Evolutionary conservation across 805 yeast species (phyloP).

Genomic region (Lipomyces yamadae): DNA sequence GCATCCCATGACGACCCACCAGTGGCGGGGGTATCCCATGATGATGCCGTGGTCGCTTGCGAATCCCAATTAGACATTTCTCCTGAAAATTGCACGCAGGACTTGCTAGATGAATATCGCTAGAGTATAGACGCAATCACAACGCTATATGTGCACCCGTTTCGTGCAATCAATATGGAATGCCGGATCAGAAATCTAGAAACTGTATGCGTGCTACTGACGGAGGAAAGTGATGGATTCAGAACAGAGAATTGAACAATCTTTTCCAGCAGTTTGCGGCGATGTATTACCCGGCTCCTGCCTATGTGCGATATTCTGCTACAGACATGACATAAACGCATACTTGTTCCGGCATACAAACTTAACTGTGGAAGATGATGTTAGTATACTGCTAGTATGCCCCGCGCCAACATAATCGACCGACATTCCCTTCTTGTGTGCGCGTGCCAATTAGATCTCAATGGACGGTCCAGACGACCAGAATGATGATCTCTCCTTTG

Average conservation of each 20-base stretch:
- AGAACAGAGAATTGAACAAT: neutral
- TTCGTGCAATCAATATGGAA: neutral
- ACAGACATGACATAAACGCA: neutral
- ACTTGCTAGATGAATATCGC: neutral
- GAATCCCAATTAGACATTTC: neutral
- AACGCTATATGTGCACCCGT: neutral
- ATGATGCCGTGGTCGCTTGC: neutral
- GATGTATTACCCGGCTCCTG: neutral
- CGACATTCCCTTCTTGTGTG: neutral
- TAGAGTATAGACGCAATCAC: neutral
- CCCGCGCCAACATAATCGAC: neutral
- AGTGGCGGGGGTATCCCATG: neutral
- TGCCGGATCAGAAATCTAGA: neutral
- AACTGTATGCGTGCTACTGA: neutral
- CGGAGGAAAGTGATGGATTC: neutral
- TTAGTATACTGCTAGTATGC: neutral
- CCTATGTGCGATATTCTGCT: neutral
- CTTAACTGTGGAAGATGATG: neutral
- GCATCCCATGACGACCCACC: neutral
- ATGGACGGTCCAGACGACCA: slow-evolving; percentile 32
- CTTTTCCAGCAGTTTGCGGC: neutral
- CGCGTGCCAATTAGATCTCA: slow-evolving; percentile 7
- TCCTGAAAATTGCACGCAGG: neutral
- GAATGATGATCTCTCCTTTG: slow-evolving; percentile 39
- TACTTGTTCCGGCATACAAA: neutral